Conservation (phyloP, 495 filamentous ascomycete species). For the Xanthoparmelia taractica region DNA sequence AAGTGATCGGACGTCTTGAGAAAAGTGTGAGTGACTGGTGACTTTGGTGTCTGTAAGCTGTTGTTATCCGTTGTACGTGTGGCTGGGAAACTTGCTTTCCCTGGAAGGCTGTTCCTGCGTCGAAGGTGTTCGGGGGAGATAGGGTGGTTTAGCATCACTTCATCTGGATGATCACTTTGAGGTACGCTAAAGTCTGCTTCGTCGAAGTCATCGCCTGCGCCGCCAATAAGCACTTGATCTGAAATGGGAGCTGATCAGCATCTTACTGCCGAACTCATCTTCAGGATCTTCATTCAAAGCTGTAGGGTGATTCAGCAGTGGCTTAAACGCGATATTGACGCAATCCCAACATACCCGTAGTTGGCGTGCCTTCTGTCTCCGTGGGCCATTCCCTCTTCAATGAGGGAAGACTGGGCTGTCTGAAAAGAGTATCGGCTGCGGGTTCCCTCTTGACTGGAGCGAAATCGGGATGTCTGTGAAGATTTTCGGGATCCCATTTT, state of each 20-base stretch:
- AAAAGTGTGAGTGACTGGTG: slow-evolving; percentile 1
- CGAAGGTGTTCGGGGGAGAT: slow-evolving; percentile 8
- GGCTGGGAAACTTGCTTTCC: background rate
- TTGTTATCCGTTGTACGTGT: slow-evolving; percentile 4
- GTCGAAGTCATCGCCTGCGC: slow-evolving; percentile 54
- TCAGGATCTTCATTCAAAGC: slow-evolving; percentile 40
- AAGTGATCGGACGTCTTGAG: background rate
- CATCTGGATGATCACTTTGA: slow-evolving; percentile 56
- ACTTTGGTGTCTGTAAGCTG: slow-evolving; percentile 3
- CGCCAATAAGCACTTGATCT: slow-evolving; percentile 25
- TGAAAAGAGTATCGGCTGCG: slow-evolving; percentile 11
- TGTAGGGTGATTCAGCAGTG: slow-evolving; percentile 7
- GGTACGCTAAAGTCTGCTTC: slow-evolving; percentile 62
- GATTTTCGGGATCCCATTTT: slow-evolving; percentile 64
- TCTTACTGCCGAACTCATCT: slow-evolving; percentile 64
- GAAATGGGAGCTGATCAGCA: background rate
- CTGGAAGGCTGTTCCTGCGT: slow-evolving; percentile 12
- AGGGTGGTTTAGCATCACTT: slow-evolving; percentile 39
- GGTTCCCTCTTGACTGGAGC: slow-evolving; percentile 55
- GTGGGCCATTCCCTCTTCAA: slow-evolving; percentile 29
- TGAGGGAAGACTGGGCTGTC: slow-evolving; percentile 12
- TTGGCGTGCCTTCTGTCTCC: slow-evolving; percentile 10
- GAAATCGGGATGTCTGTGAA: slow-evolving; percentile 74
- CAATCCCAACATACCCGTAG: background rate
- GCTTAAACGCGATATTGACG: background rate